Conservation (phyloP, 2,329 filamentous ascomycete genomes). For the Aschersonia sp. region DNA sequence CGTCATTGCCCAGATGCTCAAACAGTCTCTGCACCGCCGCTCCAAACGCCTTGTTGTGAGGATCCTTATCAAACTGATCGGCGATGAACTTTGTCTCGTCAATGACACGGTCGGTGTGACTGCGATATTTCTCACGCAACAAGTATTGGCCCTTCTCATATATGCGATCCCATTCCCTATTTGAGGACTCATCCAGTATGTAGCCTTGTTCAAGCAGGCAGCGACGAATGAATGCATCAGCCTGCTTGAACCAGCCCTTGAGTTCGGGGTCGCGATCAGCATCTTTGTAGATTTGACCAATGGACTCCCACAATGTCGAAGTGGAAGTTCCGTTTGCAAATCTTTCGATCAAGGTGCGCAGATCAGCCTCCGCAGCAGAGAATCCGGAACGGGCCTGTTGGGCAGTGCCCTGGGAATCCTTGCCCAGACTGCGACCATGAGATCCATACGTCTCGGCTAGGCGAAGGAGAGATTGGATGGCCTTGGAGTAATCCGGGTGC, state of each 20-base stretch:
- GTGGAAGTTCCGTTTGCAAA: slow-evolving; percentile 91
- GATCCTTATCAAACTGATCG: slow-evolving; percentile 79
- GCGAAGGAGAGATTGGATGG: slow-evolving; percentile 73
- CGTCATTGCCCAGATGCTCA: slow-evolving; percentile 71
- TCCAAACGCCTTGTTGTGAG: slow-evolving; percentile 71
- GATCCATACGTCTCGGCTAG: slow-evolving; percentile 75
- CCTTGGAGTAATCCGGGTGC: slow-evolving; percentile 82
- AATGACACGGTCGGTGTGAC: slow-evolving; percentile 71
- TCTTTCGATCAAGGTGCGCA: slow-evolving; percentile 73
- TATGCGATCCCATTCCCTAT: slow-evolving; percentile 66
- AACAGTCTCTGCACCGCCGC: slow-evolving; percentile 71
- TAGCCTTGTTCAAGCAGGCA: slow-evolving; percentile 83
- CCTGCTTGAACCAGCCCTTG: slow-evolving; percentile 71
- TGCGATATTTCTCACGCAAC: slow-evolving; percentile 74
- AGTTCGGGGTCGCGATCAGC: slow-evolving; percentile 79
- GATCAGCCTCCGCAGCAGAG: slow-evolving; percentile 58
- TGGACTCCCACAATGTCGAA: slow-evolving; percentile 70
- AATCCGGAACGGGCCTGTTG: slow-evolving; percentile 60
- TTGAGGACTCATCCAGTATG: slow-evolving; percentile 70
- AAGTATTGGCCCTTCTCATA: slow-evolving; percentile 79
- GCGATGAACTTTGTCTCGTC: slow-evolving; percentile 85
- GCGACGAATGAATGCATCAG: slow-evolving; percentile 66
- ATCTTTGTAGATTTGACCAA: slow-evolving; percentile 74
- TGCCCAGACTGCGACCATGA: slow-evolving; percentile 51
- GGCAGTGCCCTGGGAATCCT: slow-evolving; percentile 51